Percentiles rank a stretch among this genome's conserved stretches.
These are phyloP conservation scores for Mortierella sp. DNA, from an alignment of 371 early-diverging fungal genomes.

Conservation along the genomic window DNA sequence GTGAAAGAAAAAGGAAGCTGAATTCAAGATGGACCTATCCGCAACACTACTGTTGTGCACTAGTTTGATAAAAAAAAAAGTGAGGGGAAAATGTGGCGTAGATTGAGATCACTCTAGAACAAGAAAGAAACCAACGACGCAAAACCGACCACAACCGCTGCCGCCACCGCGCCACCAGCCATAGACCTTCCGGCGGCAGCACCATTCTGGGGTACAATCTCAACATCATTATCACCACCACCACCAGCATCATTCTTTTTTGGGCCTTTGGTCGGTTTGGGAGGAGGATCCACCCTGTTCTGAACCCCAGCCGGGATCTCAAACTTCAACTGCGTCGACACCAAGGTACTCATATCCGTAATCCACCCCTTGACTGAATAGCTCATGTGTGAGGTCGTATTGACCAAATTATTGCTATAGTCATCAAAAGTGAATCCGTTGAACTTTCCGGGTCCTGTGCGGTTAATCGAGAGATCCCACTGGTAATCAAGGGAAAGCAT, in stretches of 20 bases:
- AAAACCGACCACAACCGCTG: not conserved
- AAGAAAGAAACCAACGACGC: not conserved
- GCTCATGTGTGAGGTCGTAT: slow-evolving; percentile 15
- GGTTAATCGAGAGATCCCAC: slow-evolving; percentile 61
- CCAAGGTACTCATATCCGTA: slow-evolving; percentile 10
- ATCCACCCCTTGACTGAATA: slow-evolving; percentile 20
- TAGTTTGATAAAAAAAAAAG: no score
- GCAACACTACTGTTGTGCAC: no score
- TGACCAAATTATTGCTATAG: slow-evolving; percentile 54
- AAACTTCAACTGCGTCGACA: slow-evolving; percentile 15
- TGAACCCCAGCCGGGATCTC: slow-evolving; percentile 2
- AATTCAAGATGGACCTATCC: no score
- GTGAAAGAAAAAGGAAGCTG: no score
- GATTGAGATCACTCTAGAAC: not conserved
- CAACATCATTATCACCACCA: not conserved
- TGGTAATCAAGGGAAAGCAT: slow-evolving; percentile 64
- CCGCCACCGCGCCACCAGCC: not conserved
- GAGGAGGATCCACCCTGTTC: slow-evolving; percentile 22
- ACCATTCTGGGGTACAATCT: not conserved
- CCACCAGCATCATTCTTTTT: no score
- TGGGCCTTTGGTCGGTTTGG: not conserved
- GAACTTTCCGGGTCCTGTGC: slow-evolving; percentile 59
- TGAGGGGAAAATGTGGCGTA: no score
- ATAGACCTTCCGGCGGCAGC: not conserved
- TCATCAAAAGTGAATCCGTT: slow-evolving; percentile 57